Evolutionary conservation across 163 green algal genomes (phyloP), one percentile per base, ranked within the genome.

Genomic region (Chlorella variabilis): DNA sequence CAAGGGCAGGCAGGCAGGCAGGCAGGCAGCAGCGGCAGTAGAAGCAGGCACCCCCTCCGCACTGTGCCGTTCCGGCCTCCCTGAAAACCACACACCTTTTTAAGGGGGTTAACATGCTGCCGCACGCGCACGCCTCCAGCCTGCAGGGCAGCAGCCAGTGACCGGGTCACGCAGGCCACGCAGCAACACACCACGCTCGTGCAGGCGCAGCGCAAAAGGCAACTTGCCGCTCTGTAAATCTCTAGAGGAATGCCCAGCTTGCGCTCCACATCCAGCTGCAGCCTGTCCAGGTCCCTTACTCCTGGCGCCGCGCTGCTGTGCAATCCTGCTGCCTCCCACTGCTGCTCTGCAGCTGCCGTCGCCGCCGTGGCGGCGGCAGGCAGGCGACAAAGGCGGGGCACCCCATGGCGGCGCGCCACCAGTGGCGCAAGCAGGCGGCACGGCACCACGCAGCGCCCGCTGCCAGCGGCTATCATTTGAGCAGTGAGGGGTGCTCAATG

Each of bases 61-160:
- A n/a, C n/a, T n/a, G n/a, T n/a, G n/a, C n/a, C n/a, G n/a, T n/a
- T n/a, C n/a, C n/a, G n/a, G n/a, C n/a, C n/a, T n/a, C n/a, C n/a
- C n/a, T n/a, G n/a, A n/a, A n/a, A n/a, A n/a, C 2, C 49, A 5
- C 42, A 33, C 73, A 54, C 59, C 78, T 84, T 79, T 25, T 91
- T 91, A 1, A 99, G 87, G 4, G 96, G 96, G 87, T 99, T 99
- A 29, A 98, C 94, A 84, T 99, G 96, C 88, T 99, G 96, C 39
- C 95, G 89, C 33, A 96, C 86, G 25, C 94, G 88, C 9, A 86
- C 36, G 4, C 77, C 77, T 2, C 83, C 78, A 4, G 62, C 77
- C 74, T 84, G 75, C 49, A 56, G 48, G 11, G 33, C 18, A 29
- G 54, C 54, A 63, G 20, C 5, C 54, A 63, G n/a, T n/a, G n/a